Base-by-base conservation (phyloP, 2,329 filamentous ascomycete species). In the Coniella vitis region DNA sequence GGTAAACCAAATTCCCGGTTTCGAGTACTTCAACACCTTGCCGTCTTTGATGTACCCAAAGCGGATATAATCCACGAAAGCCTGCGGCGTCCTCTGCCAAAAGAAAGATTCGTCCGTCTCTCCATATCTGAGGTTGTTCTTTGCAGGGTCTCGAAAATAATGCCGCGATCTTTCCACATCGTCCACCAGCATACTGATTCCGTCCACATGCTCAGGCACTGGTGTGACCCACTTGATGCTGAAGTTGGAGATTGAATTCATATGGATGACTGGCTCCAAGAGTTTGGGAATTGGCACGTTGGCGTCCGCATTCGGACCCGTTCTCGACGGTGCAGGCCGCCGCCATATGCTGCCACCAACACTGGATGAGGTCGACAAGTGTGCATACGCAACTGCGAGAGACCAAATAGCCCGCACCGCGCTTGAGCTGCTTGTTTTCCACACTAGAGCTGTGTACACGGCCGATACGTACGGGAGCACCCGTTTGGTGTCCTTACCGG, bases 201-300 rank as follows among this genome's bases (percentile, higher is more conserved):
- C 87, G 57, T 91, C 85, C 56, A 82, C 88, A 17, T 74, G 67
- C 7, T 71, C 65, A 54, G 68, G 67, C 3, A 69, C 67, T 17
- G 71, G 71, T 36, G 63, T 54, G 1, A 66, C 65, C 79, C 76
- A 83, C 4, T 63, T 63, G 52, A 81, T 89, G 0, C 93, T 97
- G 67, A 96, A 93, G 67, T 97, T 97, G 61, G 91, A 91, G 56
- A 98, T 69, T 1, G 88, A 84, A n/a, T 90, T 91, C 37, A 96
- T 41, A 17, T 22, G 29, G 14, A 57, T 52, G 14, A 29, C 37
- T 4, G 55, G 55, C 16, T 54, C 48, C 17, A 52, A 40, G 0
- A 57, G 51, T 3, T 22, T 19, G 34, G 41, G 41, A 7, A 32
- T 7, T 13, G 17, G 40, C 14, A 37, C 20, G n/a, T n/a, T 7